phyloP scores from a whole-genome alignment of 2,329 filamentous ascomycete genomes.

The Dactylellina haptotyla region DNA sequence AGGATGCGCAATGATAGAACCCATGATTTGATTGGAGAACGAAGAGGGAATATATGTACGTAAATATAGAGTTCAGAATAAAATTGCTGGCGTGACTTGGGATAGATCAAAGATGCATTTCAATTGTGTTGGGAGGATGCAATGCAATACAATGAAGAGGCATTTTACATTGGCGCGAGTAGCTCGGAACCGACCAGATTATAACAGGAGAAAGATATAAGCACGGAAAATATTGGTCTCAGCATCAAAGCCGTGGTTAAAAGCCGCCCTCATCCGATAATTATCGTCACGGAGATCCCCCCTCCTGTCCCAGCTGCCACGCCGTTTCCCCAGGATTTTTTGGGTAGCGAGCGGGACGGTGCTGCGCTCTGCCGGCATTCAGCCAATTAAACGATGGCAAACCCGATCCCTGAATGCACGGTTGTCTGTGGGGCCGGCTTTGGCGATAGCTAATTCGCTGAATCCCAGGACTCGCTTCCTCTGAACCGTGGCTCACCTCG shows the following conservation, averaged over 20 bases:
- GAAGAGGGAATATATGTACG: neutral
- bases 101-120: too few relatives aligned
- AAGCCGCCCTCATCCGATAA: neutral
- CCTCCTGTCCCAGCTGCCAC: neutral
- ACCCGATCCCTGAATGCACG: slow-evolving; percentile 3
- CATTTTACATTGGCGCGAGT: too few relatives aligned
- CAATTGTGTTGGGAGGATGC: too few relatives aligned
- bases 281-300: neutral
- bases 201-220: too few relatives aligned
- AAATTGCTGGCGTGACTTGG: too few relatives aligned
- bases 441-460: slow-evolving; percentile 10
- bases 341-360: neutral
- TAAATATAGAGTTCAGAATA: neutral
- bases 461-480: slow-evolving; percentile 12
- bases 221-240: too few relatives aligned
- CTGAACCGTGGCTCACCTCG: slow-evolving; percentile 6
- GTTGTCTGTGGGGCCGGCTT: slow-evolving; percentile 6
- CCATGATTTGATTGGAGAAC: neutral
- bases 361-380: slow-evolving; percentile 14
- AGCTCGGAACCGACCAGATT: too few relatives aligned
- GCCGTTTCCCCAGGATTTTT: neutral
- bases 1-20: slow-evolving; percentile 1
- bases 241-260: neutral
- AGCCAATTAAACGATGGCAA: slow-evolving; percentile 12
- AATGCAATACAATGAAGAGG: too few relatives aligned